These are phyloP conservation scores for Cajanus cajan DNA, from an alignment of 306 rosid genomes.

Conservation along the genomic window DNA sequence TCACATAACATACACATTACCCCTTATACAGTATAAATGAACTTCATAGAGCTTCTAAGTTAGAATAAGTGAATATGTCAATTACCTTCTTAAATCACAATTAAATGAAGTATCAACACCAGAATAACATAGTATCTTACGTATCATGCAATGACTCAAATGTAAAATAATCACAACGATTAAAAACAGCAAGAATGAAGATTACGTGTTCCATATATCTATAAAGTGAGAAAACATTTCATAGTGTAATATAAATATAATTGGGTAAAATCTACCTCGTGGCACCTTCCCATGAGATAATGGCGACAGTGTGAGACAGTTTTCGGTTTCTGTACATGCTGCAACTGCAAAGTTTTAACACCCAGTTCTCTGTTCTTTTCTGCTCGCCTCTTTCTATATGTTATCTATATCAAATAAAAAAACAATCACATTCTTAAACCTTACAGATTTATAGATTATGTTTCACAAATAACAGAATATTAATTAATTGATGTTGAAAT, in stretches of 20 bases:
- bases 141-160: background rate
- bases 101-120: constrained; percentile 19
- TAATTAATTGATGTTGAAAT: background rate
- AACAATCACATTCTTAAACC: constrained; percentile 18
- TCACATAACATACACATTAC: background rate
- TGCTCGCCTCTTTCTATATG: constrained; percentile 59
- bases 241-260: background rate
- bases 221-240: constrained; percentile 1
- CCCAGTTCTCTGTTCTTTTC: constrained; percentile 70
- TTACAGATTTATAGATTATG: background rate
- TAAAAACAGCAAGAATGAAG: background rate
- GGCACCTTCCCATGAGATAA: constrained; percentile 68
- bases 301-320: constrained; percentile 62
- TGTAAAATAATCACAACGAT: background rate
- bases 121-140: background rate
- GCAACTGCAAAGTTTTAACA: constrained; percentile 67
- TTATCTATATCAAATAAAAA: constrained; percentile 39
- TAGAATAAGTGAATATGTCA: background rate
- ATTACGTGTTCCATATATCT: background rate
- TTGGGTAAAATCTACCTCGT: constrained; percentile 54
- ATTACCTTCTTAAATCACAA: background rate
- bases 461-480: constrained; percentile 17
- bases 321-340: constrained; percentile 52
- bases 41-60: background rate
- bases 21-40: background rate